Conservation (phyloP, 1,284 basidiomycete genomes). For the Tylopilus orsonianus region DNA sequence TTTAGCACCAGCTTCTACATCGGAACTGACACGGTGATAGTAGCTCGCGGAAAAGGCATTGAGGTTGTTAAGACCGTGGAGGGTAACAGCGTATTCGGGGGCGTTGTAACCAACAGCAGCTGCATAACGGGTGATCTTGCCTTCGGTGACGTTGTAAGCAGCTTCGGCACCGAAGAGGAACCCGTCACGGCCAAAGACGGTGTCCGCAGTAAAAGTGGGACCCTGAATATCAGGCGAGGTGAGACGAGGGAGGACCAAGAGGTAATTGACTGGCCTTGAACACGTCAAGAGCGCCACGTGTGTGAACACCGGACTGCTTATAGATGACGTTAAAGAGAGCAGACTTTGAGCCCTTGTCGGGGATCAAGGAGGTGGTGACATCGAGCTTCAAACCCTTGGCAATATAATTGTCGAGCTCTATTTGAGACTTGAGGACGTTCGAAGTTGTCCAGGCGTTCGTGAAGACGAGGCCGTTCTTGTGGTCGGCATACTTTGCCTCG, state of each 20-base stretch:
- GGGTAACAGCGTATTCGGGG: conserved; percentile 93
- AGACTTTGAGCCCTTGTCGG: conserved; percentile 83
- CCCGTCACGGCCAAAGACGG: conserved; percentile 94
- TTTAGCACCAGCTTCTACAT: conserved; percentile 98
- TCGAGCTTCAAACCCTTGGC: conserved; percentile 98
- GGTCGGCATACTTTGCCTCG: conserved; percentile 89
- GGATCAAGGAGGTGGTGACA: conserved; percentile 81
- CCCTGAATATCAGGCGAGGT: conserved; percentile 62
- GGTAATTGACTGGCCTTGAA: conserved; percentile 72
- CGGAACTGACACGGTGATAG: conserved; percentile 95
- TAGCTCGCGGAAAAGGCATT: conserved; percentile 94
- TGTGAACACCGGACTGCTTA: conserved; percentile 97
- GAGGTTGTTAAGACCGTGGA: conserved; percentile 95
- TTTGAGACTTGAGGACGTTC: conserved; percentile 87
- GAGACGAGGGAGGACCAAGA: conserved; percentile 1
- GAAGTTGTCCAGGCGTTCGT: conserved; percentile 95
- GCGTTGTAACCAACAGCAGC: conserved; percentile 93
- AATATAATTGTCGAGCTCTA: conserved; percentile 98
- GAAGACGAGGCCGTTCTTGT: conserved; percentile 86
- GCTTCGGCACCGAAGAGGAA: conserved; percentile 97
- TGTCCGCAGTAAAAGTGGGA: conserved; percentile 95
- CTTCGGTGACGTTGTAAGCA: conserved; percentile 94
- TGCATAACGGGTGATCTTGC: conserved; percentile 90
- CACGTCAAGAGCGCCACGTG: conserved; percentile 87
- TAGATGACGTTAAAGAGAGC: conserved; percentile 84